Conservation (phyloP, 2,329 filamentous ascomycete genomes). For the Beauveria australis region DNA sequence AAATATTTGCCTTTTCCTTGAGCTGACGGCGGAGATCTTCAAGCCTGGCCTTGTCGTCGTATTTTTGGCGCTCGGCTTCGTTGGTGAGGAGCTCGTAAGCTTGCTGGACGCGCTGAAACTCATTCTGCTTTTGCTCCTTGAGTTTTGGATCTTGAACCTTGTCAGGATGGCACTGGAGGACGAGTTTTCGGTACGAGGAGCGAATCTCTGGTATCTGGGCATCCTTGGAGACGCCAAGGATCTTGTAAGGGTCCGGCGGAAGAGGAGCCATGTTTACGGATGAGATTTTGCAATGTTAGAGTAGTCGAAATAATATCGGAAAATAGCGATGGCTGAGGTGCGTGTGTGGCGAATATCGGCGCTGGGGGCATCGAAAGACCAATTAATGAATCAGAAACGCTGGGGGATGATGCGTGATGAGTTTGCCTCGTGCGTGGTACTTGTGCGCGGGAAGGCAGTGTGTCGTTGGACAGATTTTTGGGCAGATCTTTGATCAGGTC, state of each 20-base stretch:
- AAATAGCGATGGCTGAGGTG: neutral
- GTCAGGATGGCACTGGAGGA: constrained; percentile 84
- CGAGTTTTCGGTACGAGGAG: constrained; percentile 74
- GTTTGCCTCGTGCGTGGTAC: constrained; percentile 2
- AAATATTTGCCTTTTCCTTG: constrained; percentile 34
- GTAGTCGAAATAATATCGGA: too few species aligned
- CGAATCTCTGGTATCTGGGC: constrained; percentile 66
- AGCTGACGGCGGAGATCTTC: constrained; percentile 54
- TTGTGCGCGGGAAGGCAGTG: neutral
- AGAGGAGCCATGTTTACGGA: constrained; percentile 36
- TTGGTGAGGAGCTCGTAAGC: constrained; percentile 88
- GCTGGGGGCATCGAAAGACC: constrained; percentile 1
- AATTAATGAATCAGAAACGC: neutral
- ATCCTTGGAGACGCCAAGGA: constrained; percentile 64
- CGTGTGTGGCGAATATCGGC: neutral
- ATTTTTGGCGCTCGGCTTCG: constrained; percentile 61
- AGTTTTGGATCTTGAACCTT: constrained; percentile 72
- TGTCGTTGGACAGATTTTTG: neutral
- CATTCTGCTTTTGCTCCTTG: constrained; percentile 71
- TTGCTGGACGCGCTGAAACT: constrained; percentile 88
- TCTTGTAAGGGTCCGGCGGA: constrained; percentile 69
- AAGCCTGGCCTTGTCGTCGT: constrained; percentile 68
- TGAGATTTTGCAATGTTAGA: constrained; percentile 12
- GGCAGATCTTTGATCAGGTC: too few species aligned
- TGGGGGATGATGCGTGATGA: neutral